Evolutionary conservation across 306 rosid species (phyloP).

Genomic region (Notholithocarpus densiflorus): DNA sequence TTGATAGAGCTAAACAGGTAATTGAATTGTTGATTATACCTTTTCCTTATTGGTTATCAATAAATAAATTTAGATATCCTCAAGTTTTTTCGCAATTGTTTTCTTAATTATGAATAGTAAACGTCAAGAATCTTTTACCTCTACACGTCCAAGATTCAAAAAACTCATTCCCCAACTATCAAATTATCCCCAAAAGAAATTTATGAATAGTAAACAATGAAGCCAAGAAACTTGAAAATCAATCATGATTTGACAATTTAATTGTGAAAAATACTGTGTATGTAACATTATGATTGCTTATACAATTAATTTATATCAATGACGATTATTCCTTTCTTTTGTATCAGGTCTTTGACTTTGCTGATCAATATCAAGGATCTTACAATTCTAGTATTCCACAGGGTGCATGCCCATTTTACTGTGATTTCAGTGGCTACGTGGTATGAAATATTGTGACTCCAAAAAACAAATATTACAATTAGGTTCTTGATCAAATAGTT

Average conservation of each 20-base stretch:
- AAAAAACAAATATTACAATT: not conserved
- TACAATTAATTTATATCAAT: not conserved
- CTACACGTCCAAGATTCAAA: too few species aligned
- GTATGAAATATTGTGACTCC: slow-evolving; percentile 4
- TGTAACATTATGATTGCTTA: too few species aligned
- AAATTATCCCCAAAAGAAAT: too few species aligned
- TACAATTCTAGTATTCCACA: slow-evolving; percentile 27
- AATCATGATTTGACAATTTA: not conserved
- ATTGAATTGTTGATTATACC: not conserved
- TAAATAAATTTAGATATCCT: not conserved
- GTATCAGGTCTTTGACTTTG: slow-evolving; percentile 41
- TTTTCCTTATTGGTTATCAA: not conserved
- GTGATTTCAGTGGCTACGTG: slow-evolving; percentile 40
- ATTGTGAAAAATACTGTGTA: too few species aligned
- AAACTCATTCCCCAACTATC: too few species aligned
- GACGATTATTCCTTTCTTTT: not conserved
- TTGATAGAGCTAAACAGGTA: slow-evolving; percentile 23
- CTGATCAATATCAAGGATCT: slow-evolving; percentile 42
- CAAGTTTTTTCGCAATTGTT: too few species aligned
- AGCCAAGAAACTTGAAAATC: too few species aligned
- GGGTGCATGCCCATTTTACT: slow-evolving; percentile 48
- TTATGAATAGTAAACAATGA: too few species aligned
- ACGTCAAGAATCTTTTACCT: too few species aligned
- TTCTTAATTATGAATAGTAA: too few species aligned
- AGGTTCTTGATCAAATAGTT: not conserved